A percentile compares a stretch with the other conserved stretches of the same genome.
These are phyloP conservation scores for Rubroshorea leprosula DNA, from an alignment of 345 rosid genomes.

Conservation along the genomic window DNA sequence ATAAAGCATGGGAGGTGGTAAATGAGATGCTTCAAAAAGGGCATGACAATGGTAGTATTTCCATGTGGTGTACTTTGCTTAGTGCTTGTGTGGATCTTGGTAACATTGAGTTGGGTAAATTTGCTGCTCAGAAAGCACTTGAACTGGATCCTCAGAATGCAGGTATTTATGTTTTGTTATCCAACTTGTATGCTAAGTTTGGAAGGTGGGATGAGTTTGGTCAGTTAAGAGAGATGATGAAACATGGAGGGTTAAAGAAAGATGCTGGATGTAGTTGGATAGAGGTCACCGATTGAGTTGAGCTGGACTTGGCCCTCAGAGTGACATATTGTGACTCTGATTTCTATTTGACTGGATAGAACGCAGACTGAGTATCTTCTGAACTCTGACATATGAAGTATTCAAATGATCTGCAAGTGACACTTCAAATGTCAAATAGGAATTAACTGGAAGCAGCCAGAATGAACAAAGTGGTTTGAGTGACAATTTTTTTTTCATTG, in stretches of 20 bases:
- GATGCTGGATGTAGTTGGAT: constrained; percentile 50
- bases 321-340: background rate
- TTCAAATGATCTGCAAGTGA: no score
- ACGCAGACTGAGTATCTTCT: no score
- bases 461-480: no score
- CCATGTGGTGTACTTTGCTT: constrained; percentile 59
- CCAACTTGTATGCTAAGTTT: constrained; percentile 47
- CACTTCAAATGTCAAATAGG: no score
- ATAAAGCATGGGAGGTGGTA: constrained; percentile 40
- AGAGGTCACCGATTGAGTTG: constrained; percentile 25
- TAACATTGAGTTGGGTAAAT: constrained; percentile 40
- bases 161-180: constrained; percentile 37
- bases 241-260: constrained; percentile 38
- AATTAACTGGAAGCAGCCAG: no score
- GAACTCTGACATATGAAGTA: no score
- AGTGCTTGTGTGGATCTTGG: constrained; percentile 39
- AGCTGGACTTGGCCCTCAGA: background rate
- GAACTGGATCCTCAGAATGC: constrained; percentile 44
- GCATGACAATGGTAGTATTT: constrained; percentile 21
- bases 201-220: constrained; percentile 50
- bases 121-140: constrained; percentile 49
- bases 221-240: constrained; percentile 32
- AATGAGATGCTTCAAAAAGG: constrained; percentile 35
- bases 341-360: no score
- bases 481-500: no score